These are phyloP conservation scores for Lablab purpureus DNA, from an alignment of 306 rosid species.

Conservation along the genomic window DNA sequence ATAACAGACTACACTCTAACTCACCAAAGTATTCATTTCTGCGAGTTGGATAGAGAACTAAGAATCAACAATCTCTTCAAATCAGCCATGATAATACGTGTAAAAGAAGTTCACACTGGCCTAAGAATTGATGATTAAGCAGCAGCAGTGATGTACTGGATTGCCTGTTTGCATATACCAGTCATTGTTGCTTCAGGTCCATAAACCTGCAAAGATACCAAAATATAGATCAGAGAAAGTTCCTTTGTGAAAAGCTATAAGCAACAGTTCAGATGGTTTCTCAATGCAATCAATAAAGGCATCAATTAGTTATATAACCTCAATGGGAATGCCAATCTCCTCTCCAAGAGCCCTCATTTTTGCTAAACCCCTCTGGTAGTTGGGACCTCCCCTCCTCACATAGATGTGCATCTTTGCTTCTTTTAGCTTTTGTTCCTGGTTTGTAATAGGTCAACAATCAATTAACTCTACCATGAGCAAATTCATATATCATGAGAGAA, in stretches of 20 bases:
- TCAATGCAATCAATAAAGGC: slow-evolving; percentile 15
- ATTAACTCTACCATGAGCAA: slow-evolving; percentile 14
- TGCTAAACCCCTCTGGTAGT: slow-evolving; percentile 91
- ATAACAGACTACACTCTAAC: slow-evolving; percentile 39
- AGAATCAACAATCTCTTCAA: slow-evolving; percentile 43
- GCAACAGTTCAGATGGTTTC: slow-evolving; percentile 25
- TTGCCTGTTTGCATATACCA: slow-evolving; percentile 96
- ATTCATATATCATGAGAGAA: not conserved
- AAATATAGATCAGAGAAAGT: slow-evolving; percentile 34
- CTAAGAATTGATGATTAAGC: slow-evolving; percentile 53
- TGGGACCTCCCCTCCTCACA: slow-evolving; percentile 99
- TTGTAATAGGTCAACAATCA: slow-evolving; percentile 43
- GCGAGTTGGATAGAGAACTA: slow-evolving; percentile 32
- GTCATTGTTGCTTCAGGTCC: slow-evolving; percentile 99
- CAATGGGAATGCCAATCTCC: slow-evolving; percentile 93
- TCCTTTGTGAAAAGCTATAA: not conserved
- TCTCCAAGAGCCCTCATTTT: slow-evolving; percentile 93
- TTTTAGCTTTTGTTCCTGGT: slow-evolving; percentile 89
- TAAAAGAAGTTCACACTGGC: not conserved
- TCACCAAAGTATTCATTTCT: slow-evolving; percentile 32
- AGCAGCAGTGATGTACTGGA: slow-evolving; percentile 85
- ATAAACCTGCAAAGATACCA: slow-evolving; percentile 70
- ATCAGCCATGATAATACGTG: slow-evolving; percentile 38
- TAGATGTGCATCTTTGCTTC: slow-evolving; percentile 85
- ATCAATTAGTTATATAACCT: slow-evolving; percentile 57